These are phyloP conservation scores for Neltuma alba DNA, from an alignment of 306 rosid genomes.

Conservation along the genomic window DNA sequence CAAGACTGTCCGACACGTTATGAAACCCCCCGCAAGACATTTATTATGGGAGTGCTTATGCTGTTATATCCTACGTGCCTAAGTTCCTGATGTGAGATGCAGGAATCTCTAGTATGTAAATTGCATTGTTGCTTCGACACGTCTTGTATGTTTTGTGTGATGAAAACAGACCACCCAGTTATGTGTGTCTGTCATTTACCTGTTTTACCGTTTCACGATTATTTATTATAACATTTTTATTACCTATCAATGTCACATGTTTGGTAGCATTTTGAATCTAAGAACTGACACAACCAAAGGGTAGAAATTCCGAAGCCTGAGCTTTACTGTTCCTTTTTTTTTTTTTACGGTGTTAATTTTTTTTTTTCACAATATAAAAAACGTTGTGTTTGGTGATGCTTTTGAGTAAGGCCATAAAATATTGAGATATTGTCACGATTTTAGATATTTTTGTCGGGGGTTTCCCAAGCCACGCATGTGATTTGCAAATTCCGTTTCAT, in stretches of 20 bases:
- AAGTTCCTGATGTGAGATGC: conserved; percentile 39
- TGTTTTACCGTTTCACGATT: neutral
- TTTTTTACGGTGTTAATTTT: neutral
- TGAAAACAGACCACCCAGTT: conserved; percentile 14
- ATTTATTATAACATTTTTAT: neutral
- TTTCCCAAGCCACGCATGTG: conserved; percentile 45
- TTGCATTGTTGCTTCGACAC: conserved; percentile 43
- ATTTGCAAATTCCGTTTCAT: neutral
- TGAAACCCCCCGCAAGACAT: conserved; percentile 36
- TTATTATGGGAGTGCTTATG: conserved; percentile 36
- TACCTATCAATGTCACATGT: conserved; percentile 4
- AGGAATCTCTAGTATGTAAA: conserved; percentile 52
- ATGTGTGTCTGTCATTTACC: conserved; percentile 32
- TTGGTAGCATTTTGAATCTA: conserved; percentile 23
- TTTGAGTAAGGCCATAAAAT: conserved; percentile 19
- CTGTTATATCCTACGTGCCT: conserved; percentile 26
- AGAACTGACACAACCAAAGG: conserved; percentile 1
- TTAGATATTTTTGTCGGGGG: conserved; percentile 52
- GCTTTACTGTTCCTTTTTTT: neutral
- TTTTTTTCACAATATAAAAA: neutral
- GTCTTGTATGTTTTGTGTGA: conserved; percentile 40
- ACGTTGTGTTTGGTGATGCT: conserved; percentile 23
- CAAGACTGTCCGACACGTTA: conserved; percentile 37
- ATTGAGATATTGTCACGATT: conserved; percentile 32
- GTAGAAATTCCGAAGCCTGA: neutral